Evolutionary conservation across 2,329 filamentous ascomycete genomes (phyloP), one percentile per base, ranked within the genome.

Genomic region (Verticillium tricorpus): DNA sequence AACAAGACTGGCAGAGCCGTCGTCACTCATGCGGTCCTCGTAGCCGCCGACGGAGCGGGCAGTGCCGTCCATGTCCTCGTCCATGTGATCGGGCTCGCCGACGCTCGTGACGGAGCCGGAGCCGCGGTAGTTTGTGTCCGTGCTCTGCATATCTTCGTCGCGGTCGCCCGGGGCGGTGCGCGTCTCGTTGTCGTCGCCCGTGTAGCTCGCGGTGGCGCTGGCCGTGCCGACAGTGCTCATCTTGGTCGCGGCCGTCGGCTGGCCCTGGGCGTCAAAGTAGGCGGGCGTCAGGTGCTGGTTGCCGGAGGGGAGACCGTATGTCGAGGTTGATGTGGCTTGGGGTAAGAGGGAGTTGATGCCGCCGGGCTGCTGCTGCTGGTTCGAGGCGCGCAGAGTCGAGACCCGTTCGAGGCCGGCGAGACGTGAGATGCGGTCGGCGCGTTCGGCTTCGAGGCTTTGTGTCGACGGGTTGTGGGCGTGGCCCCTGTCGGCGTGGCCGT

Each of bases 391-490:
- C 54, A 89, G 83, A n/a, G 92, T 91, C 17, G 90, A 89, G 62
- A 97, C 89, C 61, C 91, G 88, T 74, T 96, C 93, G 40, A 97
- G 85, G n/a, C 94, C 94, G 14, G 93, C 91, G 25, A 97, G 87
- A 58, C 94, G 93, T 54, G 93, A 97, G 76, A 98, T 97, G 70
- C 94, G 93, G 76, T 97, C 93, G 65, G 92, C 93, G 68, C 93
- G 92, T 76, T 97, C 93, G 65, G 93, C 93, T 70, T 97, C 93
- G 64, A 95, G 87, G 69, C 89, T 94, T 67, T 85, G 89, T 60
- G 86, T 85, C 22, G 88, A 89, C 7, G 85, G 76, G 67, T 83
- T 79, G 68, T 85, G 81, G 69, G 86, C 76, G 73, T 87, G 79
- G 69, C 84, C 79, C 58, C 86, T 85, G 64, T 81, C 80, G 62